These are phyloP conservation scores for Aspergillus heteromorphus DNA, from an alignment of 495 filamentous ascomycete species.

Conservation along the genomic window DNA sequence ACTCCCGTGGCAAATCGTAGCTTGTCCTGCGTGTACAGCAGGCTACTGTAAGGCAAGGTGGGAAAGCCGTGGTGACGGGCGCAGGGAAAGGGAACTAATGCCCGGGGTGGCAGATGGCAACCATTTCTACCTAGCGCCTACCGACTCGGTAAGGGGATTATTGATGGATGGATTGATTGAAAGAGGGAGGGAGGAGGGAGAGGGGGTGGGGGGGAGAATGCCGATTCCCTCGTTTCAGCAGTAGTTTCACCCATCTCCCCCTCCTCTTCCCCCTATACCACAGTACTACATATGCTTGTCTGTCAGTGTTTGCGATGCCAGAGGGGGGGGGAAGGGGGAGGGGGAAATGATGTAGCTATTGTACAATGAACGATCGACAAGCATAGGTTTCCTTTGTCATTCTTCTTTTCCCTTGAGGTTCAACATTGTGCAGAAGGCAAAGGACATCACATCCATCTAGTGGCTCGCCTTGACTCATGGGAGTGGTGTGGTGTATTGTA, in stretches of 20 bases:
- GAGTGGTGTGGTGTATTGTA: neutral
- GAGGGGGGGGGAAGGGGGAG: too few relatives aligned
- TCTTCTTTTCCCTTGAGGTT: too few relatives aligned
- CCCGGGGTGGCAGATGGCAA: neutral
- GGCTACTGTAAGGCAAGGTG: neutral
- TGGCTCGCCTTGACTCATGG: neutral
- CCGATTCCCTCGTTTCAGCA: too few relatives aligned
- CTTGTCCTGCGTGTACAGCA: constrained; percentile 4
- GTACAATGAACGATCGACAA: neutral
- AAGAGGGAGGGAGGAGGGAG: too few relatives aligned
- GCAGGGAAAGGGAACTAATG: neutral
- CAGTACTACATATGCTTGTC: too few relatives aligned
- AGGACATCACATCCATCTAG: too few relatives aligned
- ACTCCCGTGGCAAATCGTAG: constrained; percentile 28
- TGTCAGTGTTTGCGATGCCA: too few relatives aligned
- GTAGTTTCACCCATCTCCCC: too few relatives aligned
- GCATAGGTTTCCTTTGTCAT: neutral
- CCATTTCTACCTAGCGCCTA: neutral
- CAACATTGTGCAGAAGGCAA: neutral
- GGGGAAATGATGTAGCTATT: neutral
- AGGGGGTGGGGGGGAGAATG: too few relatives aligned
- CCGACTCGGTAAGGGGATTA: too few relatives aligned
- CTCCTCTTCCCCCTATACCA: too few relatives aligned
- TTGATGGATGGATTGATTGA: too few relatives aligned
- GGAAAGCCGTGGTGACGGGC: neutral